These are phyloP conservation scores for Chlorella sp. DNA, from an alignment of 139 green algal species.

Conservation along the genomic window DNA sequence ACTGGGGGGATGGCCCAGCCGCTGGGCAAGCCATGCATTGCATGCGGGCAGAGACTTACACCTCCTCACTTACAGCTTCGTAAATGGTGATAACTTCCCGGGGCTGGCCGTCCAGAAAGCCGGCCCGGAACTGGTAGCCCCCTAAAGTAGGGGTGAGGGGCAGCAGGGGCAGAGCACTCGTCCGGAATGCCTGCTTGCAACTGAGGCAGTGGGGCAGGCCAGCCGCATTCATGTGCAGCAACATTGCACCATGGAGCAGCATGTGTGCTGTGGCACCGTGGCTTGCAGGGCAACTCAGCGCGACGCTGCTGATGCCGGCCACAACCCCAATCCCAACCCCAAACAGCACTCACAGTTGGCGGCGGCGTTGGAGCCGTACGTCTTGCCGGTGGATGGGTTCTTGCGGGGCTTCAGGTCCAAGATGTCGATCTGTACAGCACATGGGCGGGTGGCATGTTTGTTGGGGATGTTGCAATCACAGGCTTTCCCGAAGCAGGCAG, in stretches of 20 bases:
- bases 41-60: too few relatives aligned
- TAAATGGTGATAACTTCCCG: conserved; percentile 71
- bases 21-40: too few relatives aligned
- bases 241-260: too few relatives aligned
- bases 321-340: too few relatives aligned
- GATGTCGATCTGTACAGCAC: conserved; percentile 55
- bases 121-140: conserved; percentile 63
- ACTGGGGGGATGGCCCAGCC: too few relatives aligned
- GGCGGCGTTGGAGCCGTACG: conserved; percentile 62
- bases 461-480: neutral
- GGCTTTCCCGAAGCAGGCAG: neutral
- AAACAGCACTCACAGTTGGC: conserved; percentile 39
- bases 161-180: too few relatives aligned
- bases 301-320: too few relatives aligned
- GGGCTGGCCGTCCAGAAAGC: conserved; percentile 49
- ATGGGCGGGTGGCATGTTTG: neutral
- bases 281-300: too few relatives aligned
- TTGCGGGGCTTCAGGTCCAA: conserved; percentile 57
- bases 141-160: neutral
- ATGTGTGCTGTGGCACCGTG: too few relatives aligned
- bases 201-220: too few relatives aligned
- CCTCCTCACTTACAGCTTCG: conserved; percentile 32
- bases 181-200: too few relatives aligned
- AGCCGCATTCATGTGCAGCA: too few relatives aligned
- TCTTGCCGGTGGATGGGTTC: conserved; percentile 64